Conservation (phyloP, 1,284 basidiomycete genomes). For the Cryptococcus jaspeensis region DNA sequence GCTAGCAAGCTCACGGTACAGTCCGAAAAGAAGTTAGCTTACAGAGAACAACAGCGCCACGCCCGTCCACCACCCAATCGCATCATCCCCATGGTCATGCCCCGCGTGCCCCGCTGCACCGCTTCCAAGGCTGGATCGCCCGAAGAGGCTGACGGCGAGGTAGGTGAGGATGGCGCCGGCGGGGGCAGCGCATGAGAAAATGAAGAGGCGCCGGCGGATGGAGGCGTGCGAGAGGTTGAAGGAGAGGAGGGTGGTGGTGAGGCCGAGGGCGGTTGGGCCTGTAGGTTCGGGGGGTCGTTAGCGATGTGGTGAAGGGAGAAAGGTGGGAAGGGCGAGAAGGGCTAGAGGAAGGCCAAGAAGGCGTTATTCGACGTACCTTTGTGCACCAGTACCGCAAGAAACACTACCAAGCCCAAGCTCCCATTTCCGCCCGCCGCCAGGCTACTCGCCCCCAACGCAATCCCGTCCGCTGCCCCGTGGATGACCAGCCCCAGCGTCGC, state of each 20-base stretch:
- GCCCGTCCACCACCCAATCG: conserved; percentile 63
- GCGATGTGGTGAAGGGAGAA: neutral
- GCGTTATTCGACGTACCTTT: conserved; percentile 61
- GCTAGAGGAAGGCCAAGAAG: neutral
- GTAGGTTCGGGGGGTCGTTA: conserved; percentile 1
- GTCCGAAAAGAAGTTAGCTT: conserved; percentile 17
- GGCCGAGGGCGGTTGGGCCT: conserved; percentile 82
- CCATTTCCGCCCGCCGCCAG: conserved; percentile 29
- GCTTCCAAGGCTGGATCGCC: conserved; percentile 24
- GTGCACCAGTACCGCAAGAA: conserved; percentile 82
- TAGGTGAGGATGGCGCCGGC: conserved; percentile 71
- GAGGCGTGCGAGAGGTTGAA: conserved; percentile 65
- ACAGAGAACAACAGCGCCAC: conserved; percentile 51
- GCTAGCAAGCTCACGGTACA: neutral
- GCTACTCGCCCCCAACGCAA: conserved; percentile 73
- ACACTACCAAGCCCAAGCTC: conserved; percentile 71
- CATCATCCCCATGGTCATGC: conserved; percentile 18
- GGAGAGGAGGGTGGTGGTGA: conserved; percentile 75
- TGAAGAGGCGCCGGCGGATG: conserved; percentile 70
- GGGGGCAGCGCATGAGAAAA: conserved; percentile 78
- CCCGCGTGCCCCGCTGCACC: neutral
- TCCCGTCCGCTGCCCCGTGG: conserved; percentile 84
- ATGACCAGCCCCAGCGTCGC: conserved; percentile 79
- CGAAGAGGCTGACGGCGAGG: conserved; percentile 61
- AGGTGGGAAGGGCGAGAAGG: neutral